These are phyloP conservation scores for Thymus mandschuricus DNA, from an alignment of 257 asterid species.

Conservation along the genomic window DNA sequence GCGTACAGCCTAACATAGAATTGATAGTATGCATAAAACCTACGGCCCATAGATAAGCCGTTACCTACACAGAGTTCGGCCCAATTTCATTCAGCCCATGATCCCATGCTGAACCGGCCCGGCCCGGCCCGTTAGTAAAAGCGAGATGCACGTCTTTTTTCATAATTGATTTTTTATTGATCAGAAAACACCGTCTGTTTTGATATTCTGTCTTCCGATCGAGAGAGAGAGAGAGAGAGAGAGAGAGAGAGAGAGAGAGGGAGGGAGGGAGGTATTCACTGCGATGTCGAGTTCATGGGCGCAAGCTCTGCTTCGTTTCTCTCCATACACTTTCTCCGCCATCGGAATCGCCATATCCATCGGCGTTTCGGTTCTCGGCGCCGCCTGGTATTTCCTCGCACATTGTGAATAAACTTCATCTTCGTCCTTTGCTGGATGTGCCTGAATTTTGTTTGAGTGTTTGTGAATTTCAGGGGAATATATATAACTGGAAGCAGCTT, in stretches of 20 bases:
- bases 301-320: constrained; percentile 81
- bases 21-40: too few species aligned
- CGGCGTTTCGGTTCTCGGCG: constrained; percentile 99
- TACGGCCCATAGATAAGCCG: too few species aligned
- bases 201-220: constrained; percentile 34
- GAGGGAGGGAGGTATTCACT: constrained; percentile 26
- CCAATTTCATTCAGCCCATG: too few species aligned
- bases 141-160: too few species aligned
- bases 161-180: background rate
- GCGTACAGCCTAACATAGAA: too few species aligned
- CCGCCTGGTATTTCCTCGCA: constrained; percentile 71
- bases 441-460: constrained; percentile 18
- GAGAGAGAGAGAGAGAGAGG: background rate
- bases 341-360: constrained; percentile 90
- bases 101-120: too few species aligned
- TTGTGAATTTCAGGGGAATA: constrained; percentile 57
- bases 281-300: constrained; percentile 91
- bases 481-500: constrained; percentile 84
- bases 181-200: background rate
- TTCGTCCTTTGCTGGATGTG: background rate
- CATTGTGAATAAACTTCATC: background rate
- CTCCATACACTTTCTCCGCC: constrained; percentile 95
- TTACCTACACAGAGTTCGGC: too few species aligned
- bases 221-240: constrained; percentile 8
- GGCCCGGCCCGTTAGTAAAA: too few species aligned